Base-by-base conservation (phyloP, 805 yeast species). In the Naumovozyma dairenensis region DNA sequence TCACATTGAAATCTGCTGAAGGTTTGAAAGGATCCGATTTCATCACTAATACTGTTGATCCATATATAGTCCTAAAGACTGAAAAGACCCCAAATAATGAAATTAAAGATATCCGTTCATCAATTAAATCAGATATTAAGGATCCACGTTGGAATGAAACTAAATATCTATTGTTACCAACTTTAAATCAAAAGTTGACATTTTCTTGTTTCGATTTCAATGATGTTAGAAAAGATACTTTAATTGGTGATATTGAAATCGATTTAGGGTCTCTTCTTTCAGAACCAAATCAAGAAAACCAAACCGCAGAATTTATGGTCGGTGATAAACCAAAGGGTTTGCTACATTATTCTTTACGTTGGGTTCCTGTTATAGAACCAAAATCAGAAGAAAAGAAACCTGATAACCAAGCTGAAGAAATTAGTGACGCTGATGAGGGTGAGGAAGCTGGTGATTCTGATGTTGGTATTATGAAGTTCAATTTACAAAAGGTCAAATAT, bases 141-240 rank as follows among this genome's bases (percentile, higher is more conserved):
- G 60, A 67, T 33, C 86, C 89, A 1, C 61, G 70, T 13, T 82
- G 77, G 71, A 68, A 77, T 58, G 87, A 80, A 48, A 70, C 79
- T 4, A 71, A 72, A 44, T 70, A 71, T 47, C 44, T 82, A 25
- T 60, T 81, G 48, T 69, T 80, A 20, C 71, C 69, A 42, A 54
- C 64, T 6, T 60, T 81, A 44, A 68, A 74, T 13, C 77, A 76
- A 44, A 72, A 72, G 43, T 55, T 82, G 45, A 62, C 63, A 33
- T 61, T 80, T 43, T 66, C 68, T 32, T 65, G 79, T 28, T 69
- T 59, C 51, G 70, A 77, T 55, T 71, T 78, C 39, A 61, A 67
- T 28, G 73, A 72, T 38, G 62, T 71, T 37, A 71, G 74, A 45
- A 72, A 72, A 33, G 80, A 77, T 42, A 60, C 63, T 21, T 57